These are phyloP conservation scores for Globisporangium irregulare DNA, from an alignment of 352 stramenopile genomes.

Conservation along the genomic window DNA sequence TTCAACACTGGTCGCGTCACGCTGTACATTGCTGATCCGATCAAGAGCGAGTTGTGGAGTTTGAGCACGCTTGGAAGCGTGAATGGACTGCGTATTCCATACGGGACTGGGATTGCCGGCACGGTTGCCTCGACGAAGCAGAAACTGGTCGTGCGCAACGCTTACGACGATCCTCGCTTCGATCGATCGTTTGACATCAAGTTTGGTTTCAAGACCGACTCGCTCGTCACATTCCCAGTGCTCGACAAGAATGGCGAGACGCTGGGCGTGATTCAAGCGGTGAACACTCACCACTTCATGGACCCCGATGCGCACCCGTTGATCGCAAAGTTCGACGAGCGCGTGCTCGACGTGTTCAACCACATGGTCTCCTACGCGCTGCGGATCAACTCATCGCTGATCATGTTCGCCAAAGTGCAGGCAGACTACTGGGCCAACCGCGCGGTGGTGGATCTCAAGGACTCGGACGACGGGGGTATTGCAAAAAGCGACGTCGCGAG, in stretches of 20 bases:
- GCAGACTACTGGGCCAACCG: constrained; percentile 73
- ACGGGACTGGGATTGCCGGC: constrained; percentile 73
- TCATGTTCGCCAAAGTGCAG: constrained; percentile 82
- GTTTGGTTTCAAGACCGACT: constrained; percentile 83
- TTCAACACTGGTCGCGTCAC: constrained; percentile 73
- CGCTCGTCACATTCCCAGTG: constrained; percentile 69
- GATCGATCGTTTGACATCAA: constrained; percentile 78
- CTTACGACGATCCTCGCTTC: constrained; percentile 78
- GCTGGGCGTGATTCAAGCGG: constrained; percentile 58
- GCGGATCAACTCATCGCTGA: constrained; percentile 69
- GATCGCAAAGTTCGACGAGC: constrained; percentile 57
- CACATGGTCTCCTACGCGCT: constrained; percentile 58
- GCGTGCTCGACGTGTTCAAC: constrained; percentile 62
- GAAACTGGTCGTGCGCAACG: constrained; percentile 56
- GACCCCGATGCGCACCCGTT: constrained; percentile 36
- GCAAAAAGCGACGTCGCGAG: constrained; percentile 58
- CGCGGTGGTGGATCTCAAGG: constrained; percentile 29
- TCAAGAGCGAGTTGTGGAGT: constrained; percentile 76
- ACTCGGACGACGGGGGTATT: constrained; percentile 25
- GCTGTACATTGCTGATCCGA: constrained; percentile 69
- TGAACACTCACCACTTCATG: constrained; percentile 57
- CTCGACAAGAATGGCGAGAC: constrained; percentile 63
- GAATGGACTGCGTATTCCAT: constrained; percentile 71
- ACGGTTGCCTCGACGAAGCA: constrained; percentile 58
- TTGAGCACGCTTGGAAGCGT: constrained; percentile 66